Base-by-base conservation (phyloP, 2,329 filamentous ascomycete species). In the Drechslerella stenobrocha region DNA sequence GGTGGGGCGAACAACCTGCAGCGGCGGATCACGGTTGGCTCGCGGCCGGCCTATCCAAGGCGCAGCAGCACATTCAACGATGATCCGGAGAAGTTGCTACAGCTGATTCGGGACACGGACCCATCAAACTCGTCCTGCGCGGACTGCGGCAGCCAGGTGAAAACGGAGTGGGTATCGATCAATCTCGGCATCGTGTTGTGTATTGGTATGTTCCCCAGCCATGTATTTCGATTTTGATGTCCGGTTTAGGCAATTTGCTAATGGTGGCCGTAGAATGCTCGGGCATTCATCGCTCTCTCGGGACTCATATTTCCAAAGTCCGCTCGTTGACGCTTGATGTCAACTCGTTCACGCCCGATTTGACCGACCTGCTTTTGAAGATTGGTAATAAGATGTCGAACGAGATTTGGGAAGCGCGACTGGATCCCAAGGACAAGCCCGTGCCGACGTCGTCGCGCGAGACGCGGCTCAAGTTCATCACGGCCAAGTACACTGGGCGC, bases 161-260 rank as follows among this genome's bases (percentile, higher is more conserved):
- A 96, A 78, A 91, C 96, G 20, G 93, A 98, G 77, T 98, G 93
- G 93, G 93, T 97, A 24, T 97, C 93, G 0, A 96, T 98, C 77
- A 98, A 98, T 74, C 81, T 98, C 2, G 93, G 89, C 45, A 96
- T 98, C 65, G 87, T 98, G 55, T 82, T 98, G 18, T 98, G 93
- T 78, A 74, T 74, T 40, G 72, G 72, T 73, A 72, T 51, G 70
- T 56, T 30, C 34, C 40, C 6, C 50, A 52, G 2, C 18, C 13
- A 23, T 42, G 8, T 18, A 1, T 6, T 15, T 28, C 22, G 9
- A 8, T 24, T n/a, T 28, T n/a, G 37, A 42, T 3, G 13, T n/a
- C 8, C 8, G 4, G 13, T 13, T 8, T 11, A 37, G 34, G n/a
- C 15, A n/a, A 15, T 37, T 40, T 35, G 34, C 64, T 69, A 53